Evolutionary conservation across 2,329 filamentous ascomycete species (phyloP).

Genomic region (Neoarthrinium moseri): DNA sequence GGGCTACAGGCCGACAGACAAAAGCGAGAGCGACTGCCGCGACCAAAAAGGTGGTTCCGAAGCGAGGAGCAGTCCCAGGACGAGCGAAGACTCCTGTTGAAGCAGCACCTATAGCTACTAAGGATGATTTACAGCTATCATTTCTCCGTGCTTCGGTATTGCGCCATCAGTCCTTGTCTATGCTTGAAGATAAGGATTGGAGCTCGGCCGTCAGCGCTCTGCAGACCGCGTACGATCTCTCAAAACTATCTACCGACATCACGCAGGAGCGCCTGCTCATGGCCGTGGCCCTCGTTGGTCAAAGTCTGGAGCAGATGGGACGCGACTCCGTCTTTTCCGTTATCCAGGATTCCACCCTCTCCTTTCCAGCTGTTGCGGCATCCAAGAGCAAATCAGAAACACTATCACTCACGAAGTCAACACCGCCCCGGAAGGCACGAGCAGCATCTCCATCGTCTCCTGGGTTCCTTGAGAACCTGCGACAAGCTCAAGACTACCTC

Average conservation of each 20-base stretch:
- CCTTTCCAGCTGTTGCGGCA: conserved; percentile 68
- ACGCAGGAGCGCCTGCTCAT: conserved; percentile 58
- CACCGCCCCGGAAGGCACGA: conserved; percentile 32
- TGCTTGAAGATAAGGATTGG: conserved; percentile 54
- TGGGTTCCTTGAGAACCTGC: conserved; percentile 58
- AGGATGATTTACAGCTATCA: conserved; percentile 32
- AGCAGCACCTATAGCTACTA: conserved; percentile 9
- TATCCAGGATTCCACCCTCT: conserved; percentile 89
- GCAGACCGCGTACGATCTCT: conserved; percentile 44
- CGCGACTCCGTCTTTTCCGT: conserved; percentile 84
- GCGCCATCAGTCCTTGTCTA: conserved; percentile 42
- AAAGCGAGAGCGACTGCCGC: conserved; percentile 17
- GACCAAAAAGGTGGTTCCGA: conserved; percentile 23
- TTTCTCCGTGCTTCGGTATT: conserved; percentile 38
- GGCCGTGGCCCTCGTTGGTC: conserved; percentile 66
- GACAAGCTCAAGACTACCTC: conserved; percentile 65
- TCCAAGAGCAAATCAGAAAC: conserved; percentile 39
- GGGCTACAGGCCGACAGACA: conserved; percentile 15
- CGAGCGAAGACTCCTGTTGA: conserved; percentile 16
- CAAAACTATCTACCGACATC: conserved; percentile 37
- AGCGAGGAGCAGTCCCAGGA: conserved; percentile 25
- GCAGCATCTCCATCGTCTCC: conserved; percentile 27
- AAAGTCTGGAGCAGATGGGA: conserved; percentile 71
- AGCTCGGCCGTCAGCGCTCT: conserved; percentile 56
- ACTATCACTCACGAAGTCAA: conserved; percentile 31